These are phyloP conservation scores for Monilinia polystroma DNA, from an alignment of 2,329 filamentous ascomycete genomes.

Conservation along the genomic window DNA sequence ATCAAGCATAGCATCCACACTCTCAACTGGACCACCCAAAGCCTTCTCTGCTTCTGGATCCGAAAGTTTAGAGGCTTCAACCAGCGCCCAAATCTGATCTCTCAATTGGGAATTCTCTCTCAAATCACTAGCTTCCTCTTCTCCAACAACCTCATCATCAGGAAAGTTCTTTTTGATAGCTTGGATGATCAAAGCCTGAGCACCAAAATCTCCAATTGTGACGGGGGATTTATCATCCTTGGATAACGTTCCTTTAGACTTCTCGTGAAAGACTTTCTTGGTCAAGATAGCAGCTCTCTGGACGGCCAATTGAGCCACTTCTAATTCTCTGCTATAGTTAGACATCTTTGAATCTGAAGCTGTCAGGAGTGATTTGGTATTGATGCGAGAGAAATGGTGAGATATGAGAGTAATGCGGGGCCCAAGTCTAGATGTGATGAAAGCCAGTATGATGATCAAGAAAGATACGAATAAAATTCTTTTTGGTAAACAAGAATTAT, in stretches of 20 bases:
- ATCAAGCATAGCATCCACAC: slow-evolving; percentile 64
- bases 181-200: slow-evolving; percentile 91
- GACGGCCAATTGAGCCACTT: slow-evolving; percentile 82
- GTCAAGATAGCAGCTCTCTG: slow-evolving; percentile 77
- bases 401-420: slow-evolving; percentile 38
- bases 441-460: slow-evolving; percentile 37
- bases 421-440: slow-evolving; percentile 33
- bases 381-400: slow-evolving; percentile 33
- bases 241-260: slow-evolving; percentile 88
- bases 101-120: slow-evolving; percentile 68
- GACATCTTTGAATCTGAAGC: slow-evolving; percentile 40
- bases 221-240: slow-evolving; percentile 97
- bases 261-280: slow-evolving; percentile 78
- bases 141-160: slow-evolving; percentile 84
- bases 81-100: slow-evolving; percentile 80
- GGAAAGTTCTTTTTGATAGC: slow-evolving; percentile 90
- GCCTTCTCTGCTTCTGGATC: slow-evolving; percentile 63
- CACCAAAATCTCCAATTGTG: slow-evolving; percentile 96
- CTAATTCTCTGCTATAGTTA: slow-evolving; percentile 71
- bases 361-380: slow-evolving; percentile 25
- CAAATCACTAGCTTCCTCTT: slow-evolving; percentile 86
- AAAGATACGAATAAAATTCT: slow-evolving; percentile 33
- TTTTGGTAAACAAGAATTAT: slow-evolving; percentile 12
- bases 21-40: slow-evolving; percentile 67
- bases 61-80: slow-evolving; percentile 67